Evolutionary conservation across 495 filamentous ascomycete species (phyloP), one percentile per base, ranked within the genome.

Genomic region (Penicilliopsis zonata): DNA sequence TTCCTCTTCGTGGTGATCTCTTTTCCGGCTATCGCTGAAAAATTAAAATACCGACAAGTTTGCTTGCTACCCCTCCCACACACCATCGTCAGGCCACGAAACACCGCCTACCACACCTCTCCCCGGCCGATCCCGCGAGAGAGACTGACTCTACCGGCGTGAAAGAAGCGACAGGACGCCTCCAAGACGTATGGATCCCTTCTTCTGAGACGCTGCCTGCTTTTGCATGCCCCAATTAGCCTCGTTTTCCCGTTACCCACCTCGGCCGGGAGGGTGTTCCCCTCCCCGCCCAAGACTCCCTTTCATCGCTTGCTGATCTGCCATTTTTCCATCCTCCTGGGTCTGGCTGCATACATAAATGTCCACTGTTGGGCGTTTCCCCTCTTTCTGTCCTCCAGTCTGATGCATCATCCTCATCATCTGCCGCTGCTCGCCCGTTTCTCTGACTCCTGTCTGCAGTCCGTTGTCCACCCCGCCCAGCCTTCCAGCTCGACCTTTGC

Each of bases 141-240:
- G 21, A 23, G 21, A 23, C 10, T 23, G 6, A 23, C 21, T 27
- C 25, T 9, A 9, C 14, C 25, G 10, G n/a, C 25, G n/a, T 27
- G 4, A 27, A 27, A 12, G 3, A 27, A 27, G 4, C 25, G 25
- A 5, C n/a, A 9, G 30, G 30, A n/a, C 14, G 9, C 18, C 13
- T 31, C 25, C 25, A 28, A 28, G 9, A 28, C 25, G 9, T n/a
- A 24, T 7, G n/a, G 22, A 24, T 7, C 7, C 22, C 12, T 28
- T 10, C 25, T 14, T 28, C 25, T 27, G 25, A 13, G 10, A 27
- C 25, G 14, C 25, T 27, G 25, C 25, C 10, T 12, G 10, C 25
- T 27, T 27, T n/a, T n/a, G n/a, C n/a, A 19, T 19, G 35, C 40
- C 42, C 44, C 50, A 47, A 47, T 53, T 39, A 50, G 37, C 34